Conservation (phyloP, 169 alveolate species). For the Plasmodium inui region DNA sequence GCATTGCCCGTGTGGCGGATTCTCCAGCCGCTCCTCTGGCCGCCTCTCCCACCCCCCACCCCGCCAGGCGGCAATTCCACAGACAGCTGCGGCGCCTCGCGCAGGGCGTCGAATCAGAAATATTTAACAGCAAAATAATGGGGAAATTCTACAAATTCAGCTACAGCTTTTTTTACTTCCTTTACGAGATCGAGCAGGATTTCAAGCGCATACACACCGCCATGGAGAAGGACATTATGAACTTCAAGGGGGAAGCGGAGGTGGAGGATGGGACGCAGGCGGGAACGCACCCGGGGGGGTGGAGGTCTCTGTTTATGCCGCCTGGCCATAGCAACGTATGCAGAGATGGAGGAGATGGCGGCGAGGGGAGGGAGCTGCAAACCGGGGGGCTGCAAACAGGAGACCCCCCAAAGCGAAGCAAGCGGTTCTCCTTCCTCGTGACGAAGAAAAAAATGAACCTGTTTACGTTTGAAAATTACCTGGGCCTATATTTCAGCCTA, state of each 20-base stretch:
- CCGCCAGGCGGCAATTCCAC: neutral
- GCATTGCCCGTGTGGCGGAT: too few relatives aligned
- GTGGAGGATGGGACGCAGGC: neutral
- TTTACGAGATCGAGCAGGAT: conserved; percentile 62
- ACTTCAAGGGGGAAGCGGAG: neutral
- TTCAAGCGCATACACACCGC: conserved; percentile 44
- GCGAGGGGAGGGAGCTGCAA: neutral
- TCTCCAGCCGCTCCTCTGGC: too few relatives aligned
- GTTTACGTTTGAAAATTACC: conserved; percentile 66
- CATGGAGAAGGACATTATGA: conserved; percentile 57
- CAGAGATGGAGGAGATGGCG: too few relatives aligned
- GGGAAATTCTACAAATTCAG: conserved; percentile 71
- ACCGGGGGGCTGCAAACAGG: too few relatives aligned
- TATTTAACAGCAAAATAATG: conserved; percentile 36
- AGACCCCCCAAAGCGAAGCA: neutral
- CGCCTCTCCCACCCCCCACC: too few relatives aligned
- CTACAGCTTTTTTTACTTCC: conserved; percentile 51
- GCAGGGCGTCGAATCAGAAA: conserved; percentile 28
- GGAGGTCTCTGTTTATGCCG: neutral
- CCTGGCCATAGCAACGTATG: neutral
- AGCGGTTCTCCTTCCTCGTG: conserved; percentile 28
- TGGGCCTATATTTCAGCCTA: conserved; percentile 61
- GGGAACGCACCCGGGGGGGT: neutral
- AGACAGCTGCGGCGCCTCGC: neutral
- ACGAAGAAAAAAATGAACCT: conserved; percentile 46